phyloP scores from a whole-genome alignment of 768 basidiomycete genomes.

The Rhodocollybia butyracea region DNA sequence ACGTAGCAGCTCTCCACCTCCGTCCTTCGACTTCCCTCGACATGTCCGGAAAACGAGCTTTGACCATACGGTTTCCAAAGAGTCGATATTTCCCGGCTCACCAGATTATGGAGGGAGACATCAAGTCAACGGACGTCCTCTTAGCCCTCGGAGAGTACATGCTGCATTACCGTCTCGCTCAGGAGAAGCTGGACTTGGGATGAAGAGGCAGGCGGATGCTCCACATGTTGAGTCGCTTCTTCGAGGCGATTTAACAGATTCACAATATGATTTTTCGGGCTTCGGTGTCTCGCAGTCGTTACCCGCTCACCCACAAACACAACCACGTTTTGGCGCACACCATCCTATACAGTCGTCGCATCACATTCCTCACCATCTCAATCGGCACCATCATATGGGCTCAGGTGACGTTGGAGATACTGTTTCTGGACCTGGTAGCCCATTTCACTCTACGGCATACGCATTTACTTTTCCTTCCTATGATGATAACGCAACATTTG shows the following conservation, averaged over 20 bases:
- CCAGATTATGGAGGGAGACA: conserved; percentile 63
- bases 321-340: neutral
- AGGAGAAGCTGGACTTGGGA: conserved; percentile 38
- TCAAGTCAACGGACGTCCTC: conserved; percentile 77
- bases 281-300: conserved; percentile 4
- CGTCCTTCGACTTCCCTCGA: conserved; percentile 58
- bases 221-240: conserved; percentile 78
- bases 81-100: conserved; percentile 55
- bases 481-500: conserved; percentile 54
- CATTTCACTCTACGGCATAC: conserved; percentile 66
- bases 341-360: neutral
- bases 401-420: neutral
- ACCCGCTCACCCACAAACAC: conserved; percentile 3
- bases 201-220: conserved; percentile 79
- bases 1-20: conserved; percentile 31
- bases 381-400: conserved; percentile 6
- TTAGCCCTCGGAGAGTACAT: conserved; percentile 54
- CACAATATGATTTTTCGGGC: conserved; percentile 17
- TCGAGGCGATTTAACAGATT: conserved; percentile 69
- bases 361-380: neutral
- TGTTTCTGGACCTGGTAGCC: conserved; percentile 35
- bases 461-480: conserved; percentile 71
- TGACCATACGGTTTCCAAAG: conserved; percentile 83
- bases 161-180: neutral
- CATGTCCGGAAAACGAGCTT: conserved; percentile 94